These are phyloP conservation scores for Aspergillus pseudoviridinutans DNA, from an alignment of 2,329 filamentous ascomycete genomes.

Conservation along the genomic window DNA sequence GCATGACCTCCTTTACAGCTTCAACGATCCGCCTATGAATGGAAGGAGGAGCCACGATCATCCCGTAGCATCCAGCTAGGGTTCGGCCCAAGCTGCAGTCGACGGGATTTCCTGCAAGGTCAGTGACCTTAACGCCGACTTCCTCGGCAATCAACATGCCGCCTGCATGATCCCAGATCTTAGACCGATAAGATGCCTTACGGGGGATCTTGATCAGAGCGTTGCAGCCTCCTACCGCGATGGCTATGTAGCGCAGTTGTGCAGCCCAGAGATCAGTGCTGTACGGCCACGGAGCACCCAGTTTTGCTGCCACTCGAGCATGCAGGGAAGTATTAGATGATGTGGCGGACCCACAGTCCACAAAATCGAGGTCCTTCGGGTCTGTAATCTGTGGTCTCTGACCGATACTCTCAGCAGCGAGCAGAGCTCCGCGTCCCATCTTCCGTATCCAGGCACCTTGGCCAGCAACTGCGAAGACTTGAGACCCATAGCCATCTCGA, in stretches of 20 bases:
- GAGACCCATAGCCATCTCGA: conserved; percentile 44
- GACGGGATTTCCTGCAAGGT: conserved; percentile 48
- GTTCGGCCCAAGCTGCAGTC: conserved; percentile 45
- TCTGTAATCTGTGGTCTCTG: conserved; percentile 21
- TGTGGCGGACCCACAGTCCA: conserved; percentile 39
- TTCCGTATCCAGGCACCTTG: conserved; percentile 41
- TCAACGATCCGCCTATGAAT: conserved; percentile 32
- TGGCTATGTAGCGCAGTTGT: conserved; percentile 52
- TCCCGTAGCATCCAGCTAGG: conserved; percentile 37
- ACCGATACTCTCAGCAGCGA: conserved; percentile 30
- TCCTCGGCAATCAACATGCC: conserved; percentile 51
- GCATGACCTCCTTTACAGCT: conserved; percentile 24
- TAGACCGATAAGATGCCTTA: conserved; percentile 42
- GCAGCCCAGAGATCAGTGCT: conserved; percentile 50
- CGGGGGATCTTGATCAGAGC: conserved; percentile 48
- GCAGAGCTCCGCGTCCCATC: conserved; percentile 33
- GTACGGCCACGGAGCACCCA: conserved; percentile 45
- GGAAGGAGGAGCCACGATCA: conserved; percentile 39
- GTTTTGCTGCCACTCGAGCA: conserved; percentile 34
- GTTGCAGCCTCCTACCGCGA: conserved; percentile 49
- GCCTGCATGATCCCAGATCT: conserved; percentile 56
- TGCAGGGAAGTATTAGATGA: conserved; percentile 39
- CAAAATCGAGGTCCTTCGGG: conserved; percentile 39
- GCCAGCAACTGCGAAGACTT: conserved; percentile 48
- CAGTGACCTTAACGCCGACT: conserved; percentile 48